Conservation (phyloP, 202 grass and related monocot genomes). For the Panicum hallii region DNA sequence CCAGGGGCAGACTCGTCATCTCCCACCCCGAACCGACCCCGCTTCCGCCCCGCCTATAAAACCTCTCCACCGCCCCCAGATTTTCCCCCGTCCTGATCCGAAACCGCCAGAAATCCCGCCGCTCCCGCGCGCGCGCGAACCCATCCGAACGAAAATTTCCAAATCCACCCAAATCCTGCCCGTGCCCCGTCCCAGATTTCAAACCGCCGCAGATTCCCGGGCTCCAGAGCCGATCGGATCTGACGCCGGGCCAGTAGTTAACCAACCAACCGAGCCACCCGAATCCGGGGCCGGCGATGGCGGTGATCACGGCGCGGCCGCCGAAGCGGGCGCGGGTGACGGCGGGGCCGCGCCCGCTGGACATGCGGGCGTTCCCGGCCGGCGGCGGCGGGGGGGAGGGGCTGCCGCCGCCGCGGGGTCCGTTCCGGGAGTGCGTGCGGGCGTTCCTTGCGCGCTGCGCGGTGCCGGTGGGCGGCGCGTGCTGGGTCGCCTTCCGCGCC, state of each 20-base stretch:
- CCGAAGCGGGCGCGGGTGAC: constrained; percentile 59
- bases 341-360: constrained; percentile 43
- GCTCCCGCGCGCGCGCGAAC: neutral
- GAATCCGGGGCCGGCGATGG: constrained; percentile 38
- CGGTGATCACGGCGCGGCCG: constrained; percentile 44
- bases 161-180: neutral
- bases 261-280: neutral
- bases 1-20: constrained; percentile 12
- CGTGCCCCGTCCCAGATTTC: neutral
- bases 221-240: constrained; percentile 13
- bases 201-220: neutral
- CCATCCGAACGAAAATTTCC: neutral
- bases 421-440: constrained; percentile 60
- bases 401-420: neutral
- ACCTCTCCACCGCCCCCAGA: neutral
- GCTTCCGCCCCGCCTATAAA: neutral
- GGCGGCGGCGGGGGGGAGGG: neutral
- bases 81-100: neutral
- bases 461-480: constrained; percentile 18
- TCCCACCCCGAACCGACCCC: neutral
- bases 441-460: constrained; percentile 57
- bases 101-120: neutral
- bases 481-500: constrained; percentile 49
- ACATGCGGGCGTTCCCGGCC: constrained; percentile 50
- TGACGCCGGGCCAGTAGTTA: neutral